Evolutionary conservation across 345 rosid species (phyloP).

Genomic region (Gossypium longicalyx): DNA sequence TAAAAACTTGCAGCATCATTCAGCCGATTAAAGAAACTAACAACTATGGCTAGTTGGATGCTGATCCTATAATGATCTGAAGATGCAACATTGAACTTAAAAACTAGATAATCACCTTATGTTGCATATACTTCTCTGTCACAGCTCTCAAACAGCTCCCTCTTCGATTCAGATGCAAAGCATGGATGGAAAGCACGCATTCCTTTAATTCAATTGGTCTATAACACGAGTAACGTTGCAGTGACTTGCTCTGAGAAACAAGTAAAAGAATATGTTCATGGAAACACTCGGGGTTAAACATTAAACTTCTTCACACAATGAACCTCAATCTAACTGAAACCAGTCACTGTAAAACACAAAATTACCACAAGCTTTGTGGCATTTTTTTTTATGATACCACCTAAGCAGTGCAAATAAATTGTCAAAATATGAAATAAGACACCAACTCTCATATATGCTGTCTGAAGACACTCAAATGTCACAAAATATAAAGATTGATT

Average conservation of each 20-base stretch:
- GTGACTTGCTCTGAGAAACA: slow-evolving; percentile 29
- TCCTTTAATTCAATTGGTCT: slow-evolving; percentile 45
- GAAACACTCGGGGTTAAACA: not conserved
- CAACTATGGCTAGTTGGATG: not conserved
- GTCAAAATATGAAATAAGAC: not conserved
- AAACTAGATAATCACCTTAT: slow-evolving; percentile 36
- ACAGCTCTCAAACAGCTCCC: slow-evolving; percentile 38
- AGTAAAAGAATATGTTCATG: not conserved
- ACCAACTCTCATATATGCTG: not conserved
- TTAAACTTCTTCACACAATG: not conserved
- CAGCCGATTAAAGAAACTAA: not conserved
- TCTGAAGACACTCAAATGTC: not conserved
- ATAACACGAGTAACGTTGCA: slow-evolving; percentile 47
- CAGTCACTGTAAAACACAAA: not conserved
- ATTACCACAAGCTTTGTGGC: not conserved
- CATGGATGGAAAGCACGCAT: slow-evolving; percentile 45
- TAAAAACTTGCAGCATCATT: not conserved
- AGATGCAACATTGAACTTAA: not conserved
- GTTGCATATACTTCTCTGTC: slow-evolving; percentile 52
- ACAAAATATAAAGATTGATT: slow-evolving; percentile 11
- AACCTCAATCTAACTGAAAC: not conserved
- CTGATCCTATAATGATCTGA: not conserved
- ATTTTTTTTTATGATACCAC: not conserved
- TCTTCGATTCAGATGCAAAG: slow-evolving; percentile 32
- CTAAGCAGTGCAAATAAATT: not conserved